These are phyloP conservation scores for Cercophora samala DNA, from an alignment of 495 filamentous ascomycete genomes.

Conservation along the genomic window DNA sequence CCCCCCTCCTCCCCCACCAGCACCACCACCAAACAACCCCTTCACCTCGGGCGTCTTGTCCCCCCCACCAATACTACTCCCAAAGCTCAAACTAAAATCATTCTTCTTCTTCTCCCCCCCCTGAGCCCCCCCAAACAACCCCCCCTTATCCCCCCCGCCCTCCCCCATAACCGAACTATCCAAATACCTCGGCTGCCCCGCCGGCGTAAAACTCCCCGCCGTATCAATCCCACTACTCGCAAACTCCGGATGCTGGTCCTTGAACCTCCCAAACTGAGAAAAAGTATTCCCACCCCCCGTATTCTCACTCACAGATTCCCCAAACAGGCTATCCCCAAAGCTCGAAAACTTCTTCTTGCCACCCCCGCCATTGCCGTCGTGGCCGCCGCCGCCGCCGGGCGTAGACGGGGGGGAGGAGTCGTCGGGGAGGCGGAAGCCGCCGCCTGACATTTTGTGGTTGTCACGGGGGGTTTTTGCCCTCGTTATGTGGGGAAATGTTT, in stretches of 20 bases:
- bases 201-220: constrained; percentile 68
- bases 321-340: background rate
- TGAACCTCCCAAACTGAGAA: background rate
- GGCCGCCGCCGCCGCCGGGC: constrained; percentile 7
- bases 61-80: background rate
- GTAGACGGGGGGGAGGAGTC: background rate
- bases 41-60: constrained; percentile 8
- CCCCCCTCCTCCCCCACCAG: background rate
- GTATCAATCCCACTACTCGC: background rate
- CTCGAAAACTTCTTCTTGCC: background rate
- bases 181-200: constrained; percentile 60
- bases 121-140: constrained; percentile 3
- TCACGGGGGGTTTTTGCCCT: background rate
- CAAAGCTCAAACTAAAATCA: constrained; percentile 6
- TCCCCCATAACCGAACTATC: constrained; percentile 61
- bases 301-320: background rate
- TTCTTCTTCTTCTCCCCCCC: background rate
- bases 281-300: too few species aligned
- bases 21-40: background rate
- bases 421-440: background rate
- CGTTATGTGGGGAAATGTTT: background rate
- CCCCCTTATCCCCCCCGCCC: background rate
- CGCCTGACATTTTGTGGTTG: background rate
- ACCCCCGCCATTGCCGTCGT: background rate
- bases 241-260: background rate